Base-by-base conservation (phyloP, 768 basidiomycete genomes). In the Xerocomellus intermedius region DNA sequence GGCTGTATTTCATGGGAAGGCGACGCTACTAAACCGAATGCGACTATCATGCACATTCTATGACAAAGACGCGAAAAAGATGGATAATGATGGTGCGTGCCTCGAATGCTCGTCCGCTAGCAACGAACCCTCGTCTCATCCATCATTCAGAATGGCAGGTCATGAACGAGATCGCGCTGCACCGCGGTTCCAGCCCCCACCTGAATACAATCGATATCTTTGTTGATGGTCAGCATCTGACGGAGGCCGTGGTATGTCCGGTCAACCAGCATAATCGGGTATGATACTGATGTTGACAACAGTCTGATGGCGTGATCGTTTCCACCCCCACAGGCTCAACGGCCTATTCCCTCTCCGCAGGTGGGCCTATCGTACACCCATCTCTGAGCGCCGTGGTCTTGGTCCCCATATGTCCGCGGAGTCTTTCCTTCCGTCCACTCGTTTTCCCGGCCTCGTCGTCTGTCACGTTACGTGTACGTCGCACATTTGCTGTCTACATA, bases 311-410 rank as follows among this genome's bases (percentile, higher is more conserved):
- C 36, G 76, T 97, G 55, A 94, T 97, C 52, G 85, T 98, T 50
- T 94, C 94, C 8, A 98, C 95, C 2, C 95, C 95, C 21, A 98
- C 95, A 3, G 95, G 95, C 7, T 97, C 94, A 21, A 97, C 95
- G 4, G 95, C 95, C 16, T 97, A 98, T 72, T 97, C 94, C 1
- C 79, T 98, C 22, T 96, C 94, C 4, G 91, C 94, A 1, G 95
- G 95, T 33, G 95, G 95, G 24, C 95, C 95, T 4, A 97, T 98
- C 61, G 93, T 97, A 0, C 95, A 97, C 59, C 95, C 95, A 3
- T 91, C 91, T 3, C 75, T 95, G 37, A 90, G 89, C 55, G 91
- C 94, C 1, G 80, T 97, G 48, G 89, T 98, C 14, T 75, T 98
- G 39, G 96, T 95, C 2, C 95, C 95, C n/a, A 96, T 98, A 60